Evolutionary conservation across 495 filamentous ascomycete species (phyloP).

Genomic region (Xylaria scruposa): DNA sequence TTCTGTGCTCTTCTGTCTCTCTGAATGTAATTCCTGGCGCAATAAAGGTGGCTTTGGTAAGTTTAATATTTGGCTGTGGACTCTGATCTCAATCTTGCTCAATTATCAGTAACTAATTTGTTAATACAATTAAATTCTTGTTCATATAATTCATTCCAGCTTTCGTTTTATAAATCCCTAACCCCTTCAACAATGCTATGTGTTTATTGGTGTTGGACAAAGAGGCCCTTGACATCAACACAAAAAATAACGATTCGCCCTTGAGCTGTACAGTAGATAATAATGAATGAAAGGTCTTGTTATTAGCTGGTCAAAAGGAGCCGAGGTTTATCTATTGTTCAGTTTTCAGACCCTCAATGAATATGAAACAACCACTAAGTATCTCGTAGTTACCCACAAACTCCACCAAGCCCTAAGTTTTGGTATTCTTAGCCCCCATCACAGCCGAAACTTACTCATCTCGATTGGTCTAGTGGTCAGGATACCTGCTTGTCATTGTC

Average conservation of each 20-base stretch:
- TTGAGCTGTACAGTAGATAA: neutral
- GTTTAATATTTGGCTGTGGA: neutral
- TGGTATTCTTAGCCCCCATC: neutral
- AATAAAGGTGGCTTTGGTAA: neutral
- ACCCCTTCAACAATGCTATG: neutral
- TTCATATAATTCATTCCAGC: neutral
- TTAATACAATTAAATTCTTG: neutral
- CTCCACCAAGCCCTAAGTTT: neutral
- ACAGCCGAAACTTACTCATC: neutral
- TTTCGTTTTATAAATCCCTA: neutral
- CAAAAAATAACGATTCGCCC: neutral
- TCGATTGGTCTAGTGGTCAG: constrained; percentile 31
- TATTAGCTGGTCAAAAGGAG: neutral
- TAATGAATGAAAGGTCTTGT: neutral
- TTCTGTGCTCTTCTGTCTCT: no score
- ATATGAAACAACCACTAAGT: neutral
- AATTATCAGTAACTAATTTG: neutral
- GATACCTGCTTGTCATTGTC: constrained; percentile 31
- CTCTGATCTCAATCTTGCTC: neutral
- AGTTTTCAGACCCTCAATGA: neutral
- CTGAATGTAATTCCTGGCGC: neutral
- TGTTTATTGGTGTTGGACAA: neutral
- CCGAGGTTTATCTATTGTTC: neutral
- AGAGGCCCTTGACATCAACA: neutral
- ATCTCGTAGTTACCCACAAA: no score